These are phyloP conservation scores for Tetrahymena elliotti DNA, from an alignment of 73 alveolate species.

Conservation along the genomic window DNA sequence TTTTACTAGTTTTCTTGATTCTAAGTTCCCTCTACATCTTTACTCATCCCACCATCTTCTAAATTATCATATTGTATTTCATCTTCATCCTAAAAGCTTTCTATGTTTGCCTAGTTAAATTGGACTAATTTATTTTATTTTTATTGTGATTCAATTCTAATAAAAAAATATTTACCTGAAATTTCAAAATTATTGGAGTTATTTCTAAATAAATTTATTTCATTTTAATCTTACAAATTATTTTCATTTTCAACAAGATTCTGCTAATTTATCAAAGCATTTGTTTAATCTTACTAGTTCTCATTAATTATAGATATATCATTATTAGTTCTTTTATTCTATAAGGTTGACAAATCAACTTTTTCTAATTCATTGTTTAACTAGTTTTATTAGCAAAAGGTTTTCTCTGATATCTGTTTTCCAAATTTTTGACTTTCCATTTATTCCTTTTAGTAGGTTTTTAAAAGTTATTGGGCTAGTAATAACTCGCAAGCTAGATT, in stretches of 20 bases:
- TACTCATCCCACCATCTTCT: neutral
- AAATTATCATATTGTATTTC: neutral
- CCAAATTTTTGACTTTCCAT: neutral
- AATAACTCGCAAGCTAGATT: neutral
- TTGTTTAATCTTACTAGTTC: neutral
- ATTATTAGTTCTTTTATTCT: neutral
- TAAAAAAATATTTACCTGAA: neutral
- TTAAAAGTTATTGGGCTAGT: neutral
- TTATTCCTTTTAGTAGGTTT: neutral
- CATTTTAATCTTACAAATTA: neutral
- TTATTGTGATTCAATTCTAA: neutral
- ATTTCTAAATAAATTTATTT: neutral
- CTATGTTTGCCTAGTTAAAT: neutral
- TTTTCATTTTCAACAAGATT: neutral
- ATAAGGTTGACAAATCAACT: neutral
- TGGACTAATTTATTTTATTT: neutral
- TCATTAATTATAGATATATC: neutral
- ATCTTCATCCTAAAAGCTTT: neutral
- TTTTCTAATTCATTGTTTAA: neutral
- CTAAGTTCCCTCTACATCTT: neutral
- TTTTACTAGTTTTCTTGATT: neutral
- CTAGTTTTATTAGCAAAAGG: neutral
- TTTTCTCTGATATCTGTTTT: neutral
- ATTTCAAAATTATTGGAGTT: neutral
- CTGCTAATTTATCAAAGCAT: neutral